These are phyloP conservation scores for Aegilops speltoides DNA, from an alignment of 176 grass and related monocot species.

Conservation along the genomic window DNA sequence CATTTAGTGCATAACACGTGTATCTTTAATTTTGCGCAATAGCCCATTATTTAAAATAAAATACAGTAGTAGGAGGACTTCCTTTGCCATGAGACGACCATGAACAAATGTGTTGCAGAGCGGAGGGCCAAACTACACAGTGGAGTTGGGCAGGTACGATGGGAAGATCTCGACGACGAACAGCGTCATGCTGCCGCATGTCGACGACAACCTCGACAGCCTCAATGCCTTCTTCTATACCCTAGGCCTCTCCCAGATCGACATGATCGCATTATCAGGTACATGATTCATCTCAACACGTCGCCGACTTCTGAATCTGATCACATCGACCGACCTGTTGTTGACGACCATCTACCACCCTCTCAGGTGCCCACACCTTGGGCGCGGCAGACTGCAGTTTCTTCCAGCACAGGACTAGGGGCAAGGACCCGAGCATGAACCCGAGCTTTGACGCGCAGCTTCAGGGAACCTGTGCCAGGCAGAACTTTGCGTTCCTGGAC, in stretches of 20 bases:
- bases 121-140: slow-evolving; percentile 57
- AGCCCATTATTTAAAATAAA: too few relatives aligned
- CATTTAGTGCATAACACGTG: too few relatives aligned
- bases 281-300: not conserved
- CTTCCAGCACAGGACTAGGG: slow-evolving; percentile 38
- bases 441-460: slow-evolving; percentile 4
- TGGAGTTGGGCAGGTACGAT: slow-evolving; percentile 67
- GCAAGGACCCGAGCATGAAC: slow-evolving; percentile 24
- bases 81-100: too few relatives aligned
- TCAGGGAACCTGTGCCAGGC: slow-evolving; percentile 1
- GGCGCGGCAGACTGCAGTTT: slow-evolving; percentile 42
- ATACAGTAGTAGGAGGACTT: too few relatives aligned
- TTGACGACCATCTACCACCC: too few relatives aligned
- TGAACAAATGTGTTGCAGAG: slow-evolving; percentile 31
- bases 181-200: slow-evolving; percentile 55
- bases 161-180: slow-evolving; percentile 41
- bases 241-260: slow-evolving; percentile 55
- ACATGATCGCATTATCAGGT: slow-evolving; percentile 74
- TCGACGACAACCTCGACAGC: slow-evolving; percentile 46
- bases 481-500: slow-evolving; percentile 22
- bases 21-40: too few relatives aligned
- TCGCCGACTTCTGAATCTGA: not conserved
- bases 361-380: slow-evolving; percentile 33
- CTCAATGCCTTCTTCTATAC: slow-evolving; percentile 53
- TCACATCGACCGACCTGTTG: too few relatives aligned